Percentiles rank a stretch among this genome's conserved stretches.
Evolutionary conservation across 176 grass and related monocot genomes (phyloP).

Genomic region (Poa annua): DNA sequence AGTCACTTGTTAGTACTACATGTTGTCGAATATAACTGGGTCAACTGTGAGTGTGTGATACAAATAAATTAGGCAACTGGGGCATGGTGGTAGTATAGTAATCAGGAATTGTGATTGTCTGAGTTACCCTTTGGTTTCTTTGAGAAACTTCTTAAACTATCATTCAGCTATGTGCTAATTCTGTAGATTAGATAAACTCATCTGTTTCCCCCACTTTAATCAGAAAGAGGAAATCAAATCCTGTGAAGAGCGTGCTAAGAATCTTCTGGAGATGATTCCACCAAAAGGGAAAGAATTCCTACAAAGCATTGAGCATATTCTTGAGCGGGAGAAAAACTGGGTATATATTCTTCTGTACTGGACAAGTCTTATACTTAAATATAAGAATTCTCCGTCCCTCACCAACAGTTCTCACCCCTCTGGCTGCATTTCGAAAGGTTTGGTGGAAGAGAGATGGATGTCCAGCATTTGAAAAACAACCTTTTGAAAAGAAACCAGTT

Average conservation of each 20-base stretch:
- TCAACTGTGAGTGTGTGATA: conserved; percentile 20
- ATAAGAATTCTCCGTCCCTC: background rate
- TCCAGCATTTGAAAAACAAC: conserved; percentile 79
- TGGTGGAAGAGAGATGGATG: conserved; percentile 99
- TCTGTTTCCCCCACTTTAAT: conserved; percentile 11
- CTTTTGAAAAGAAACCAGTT: conserved; percentile 68
- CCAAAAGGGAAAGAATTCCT: conserved; percentile 97
- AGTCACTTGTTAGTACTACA: background rate
- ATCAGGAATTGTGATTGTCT: background rate
- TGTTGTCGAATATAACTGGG: conserved; percentile 10
- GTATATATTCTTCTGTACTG: conserved; percentile 49
- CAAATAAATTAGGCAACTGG: conserved; percentile 11
- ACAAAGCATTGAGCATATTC: conserved; percentile 94
- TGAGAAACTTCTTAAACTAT: background rate
- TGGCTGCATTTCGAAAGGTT: conserved; percentile 53
- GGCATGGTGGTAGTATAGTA: conserved; percentile 12
- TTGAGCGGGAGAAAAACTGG: conserved; percentile 98
- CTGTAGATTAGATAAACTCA: background rate
- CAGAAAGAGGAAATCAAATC: conserved; percentile 98
- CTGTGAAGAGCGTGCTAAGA: conserved; percentile 91
- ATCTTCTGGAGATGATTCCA: conserved; percentile 90
- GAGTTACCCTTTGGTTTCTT: conserved; percentile 2
- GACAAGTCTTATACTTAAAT: conserved; percentile 19
- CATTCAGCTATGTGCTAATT: background rate
- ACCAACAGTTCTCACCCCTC: conserved; percentile 8